Base-by-base conservation (phyloP, 1,284 basidiomycete species). In the Thelephora terrestris region DNA sequence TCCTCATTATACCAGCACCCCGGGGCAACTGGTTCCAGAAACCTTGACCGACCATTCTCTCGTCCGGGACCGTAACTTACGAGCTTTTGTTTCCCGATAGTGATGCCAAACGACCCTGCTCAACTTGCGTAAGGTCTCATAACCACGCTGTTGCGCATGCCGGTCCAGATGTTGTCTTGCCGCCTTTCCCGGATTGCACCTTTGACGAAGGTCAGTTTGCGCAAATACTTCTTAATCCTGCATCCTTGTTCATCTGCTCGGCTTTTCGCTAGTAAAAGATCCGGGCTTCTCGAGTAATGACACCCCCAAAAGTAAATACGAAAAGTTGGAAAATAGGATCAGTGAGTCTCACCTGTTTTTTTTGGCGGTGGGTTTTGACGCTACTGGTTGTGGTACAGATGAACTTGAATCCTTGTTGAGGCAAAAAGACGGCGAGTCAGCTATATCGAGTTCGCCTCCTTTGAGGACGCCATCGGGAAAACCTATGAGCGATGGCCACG, bases 51-150 rank as follows among this genome's bases (percentile, higher is more conserved):
- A 20, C 9, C 20, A 42, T 18, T 16, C 39, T 42, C 39, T 18
- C 29, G 29, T 32, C 14, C 29, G 12, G 7, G 3, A 32, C 14
- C n/a, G 23, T 42, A 12, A 16, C 39, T 42, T 14, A 42, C 25
- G 9, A 18, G 25, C 17, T 18, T 14, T 20, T 39, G 18, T 25
- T 16, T 43, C 27, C 20, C 21, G 17, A 44, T 45, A 64, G 63
- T 45, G 63, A 64, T 43, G 63, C 63, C n/a, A 79, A 79, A 59
- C 67, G 76, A 39, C 81, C 81, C 10, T 83, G 81, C 58, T 77
- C 80, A 34, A 83, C 81, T 2, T 83, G 81, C 58, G 67, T 76
- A 49, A 75, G 81, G 37, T 83, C 81, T 18, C 79, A 82, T 65
- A 71, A 73, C 4, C 78, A 83, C 61, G 74, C 78, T 23, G 58